A percentile compares a stretch with the other conserved stretches of the same genome.
phyloP scores from a whole-genome alignment of 495 filamentous ascomycete genomes.

The Lasiosphaeris hirsuta region DNA sequence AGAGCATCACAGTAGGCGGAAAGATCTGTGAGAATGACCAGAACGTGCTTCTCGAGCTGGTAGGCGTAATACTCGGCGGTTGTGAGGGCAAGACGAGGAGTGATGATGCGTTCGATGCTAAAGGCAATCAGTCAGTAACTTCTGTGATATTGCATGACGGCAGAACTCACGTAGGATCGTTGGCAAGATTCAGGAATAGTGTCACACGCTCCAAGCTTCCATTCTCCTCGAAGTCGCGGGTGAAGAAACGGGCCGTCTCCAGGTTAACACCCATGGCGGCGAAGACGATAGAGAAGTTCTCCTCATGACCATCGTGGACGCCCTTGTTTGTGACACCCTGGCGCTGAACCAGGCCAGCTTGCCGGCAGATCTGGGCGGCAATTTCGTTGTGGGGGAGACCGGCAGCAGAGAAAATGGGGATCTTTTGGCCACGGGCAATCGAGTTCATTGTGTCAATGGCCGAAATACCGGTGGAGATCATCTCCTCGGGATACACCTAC shows the following conservation, averaged over 20 bases:
- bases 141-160: not conserved
- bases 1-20: slow-evolving; percentile 98
- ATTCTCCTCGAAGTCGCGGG: slow-evolving; percentile 98
- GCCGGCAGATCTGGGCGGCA: slow-evolving; percentile 94
- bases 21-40: slow-evolving; percentile 97
- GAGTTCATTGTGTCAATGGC: slow-evolving; percentile 99
- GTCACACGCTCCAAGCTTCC: slow-evolving; percentile 96
- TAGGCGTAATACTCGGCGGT: slow-evolving; percentile 99
- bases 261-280: slow-evolving; percentile 99
- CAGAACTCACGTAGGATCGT: slow-evolving; percentile 86
- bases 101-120: slow-evolving; percentile 99
- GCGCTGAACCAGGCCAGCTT: slow-evolving; percentile 85
- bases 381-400: slow-evolving; percentile 99
- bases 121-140: not conserved
- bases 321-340: slow-evolving; percentile 79
- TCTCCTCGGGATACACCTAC: slow-evolving; percentile 97
- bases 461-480: slow-evolving; percentile 99
- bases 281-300: slow-evolving; percentile 99
- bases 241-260: slow-evolving; percentile 98
- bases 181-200: slow-evolving; percentile 97
- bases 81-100: slow-evolving; percentile 94
- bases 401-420: slow-evolving; percentile 97
- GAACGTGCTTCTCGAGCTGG: slow-evolving; percentile 98
- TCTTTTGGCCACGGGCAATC: slow-evolving; percentile 98
- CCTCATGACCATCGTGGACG: slow-evolving; percentile 93